A percentile compares a stretch with the other conserved stretches of the same genome.
These are phyloP conservation scores for Stemphylium lycopersici DNA, from an alignment of 2,329 filamentous ascomycete genomes.

Conservation along the genomic window DNA sequence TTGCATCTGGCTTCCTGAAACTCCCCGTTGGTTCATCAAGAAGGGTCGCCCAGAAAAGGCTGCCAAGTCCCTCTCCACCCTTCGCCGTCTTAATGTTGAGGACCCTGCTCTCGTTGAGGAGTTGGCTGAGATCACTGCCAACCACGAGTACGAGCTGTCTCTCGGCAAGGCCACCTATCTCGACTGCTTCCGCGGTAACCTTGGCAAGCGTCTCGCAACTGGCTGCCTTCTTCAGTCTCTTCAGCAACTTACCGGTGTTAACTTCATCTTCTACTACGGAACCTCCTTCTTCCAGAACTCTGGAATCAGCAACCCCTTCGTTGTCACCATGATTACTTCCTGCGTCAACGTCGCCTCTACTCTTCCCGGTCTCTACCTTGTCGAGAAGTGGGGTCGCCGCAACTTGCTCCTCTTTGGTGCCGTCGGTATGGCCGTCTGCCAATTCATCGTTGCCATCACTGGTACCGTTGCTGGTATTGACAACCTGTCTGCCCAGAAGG, in stretches of 20 bases:
- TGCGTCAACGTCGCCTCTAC: constrained; percentile 80
- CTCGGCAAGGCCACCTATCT: constrained; percentile 56
- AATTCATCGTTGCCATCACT: constrained; percentile 51
- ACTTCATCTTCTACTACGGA: constrained; percentile 54
- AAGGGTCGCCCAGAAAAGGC: constrained; percentile 66
- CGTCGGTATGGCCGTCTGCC: constrained; percentile 67
- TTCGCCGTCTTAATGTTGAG: constrained; percentile 66
- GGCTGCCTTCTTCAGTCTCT: constrained; percentile 78
- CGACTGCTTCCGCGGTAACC: constrained; percentile 55
- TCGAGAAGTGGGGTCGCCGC: constrained; percentile 79
- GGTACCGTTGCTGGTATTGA: constrained; percentile 47
- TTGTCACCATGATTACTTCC: constrained; percentile 75
- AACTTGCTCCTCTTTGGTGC: constrained; percentile 76
- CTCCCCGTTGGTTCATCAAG: constrained; percentile 74
- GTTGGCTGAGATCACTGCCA: constrained; percentile 67
- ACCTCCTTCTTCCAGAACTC: constrained; percentile 51
- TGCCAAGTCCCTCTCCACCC: constrained; percentile 64
- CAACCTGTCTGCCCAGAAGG: constrained; percentile 48
- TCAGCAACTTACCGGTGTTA: constrained; percentile 70
- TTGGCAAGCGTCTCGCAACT: constrained; percentile 69
- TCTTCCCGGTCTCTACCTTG: constrained; percentile 74
- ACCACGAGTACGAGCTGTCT: constrained; percentile 76
- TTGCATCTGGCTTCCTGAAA: constrained; percentile 72
- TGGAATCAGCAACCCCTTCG: constrained; percentile 60
- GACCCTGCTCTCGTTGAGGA: constrained; percentile 67